Conservation (phyloP, 2,329 filamentous ascomycete species). For the Arthrobotrys entomopaga region DNA sequence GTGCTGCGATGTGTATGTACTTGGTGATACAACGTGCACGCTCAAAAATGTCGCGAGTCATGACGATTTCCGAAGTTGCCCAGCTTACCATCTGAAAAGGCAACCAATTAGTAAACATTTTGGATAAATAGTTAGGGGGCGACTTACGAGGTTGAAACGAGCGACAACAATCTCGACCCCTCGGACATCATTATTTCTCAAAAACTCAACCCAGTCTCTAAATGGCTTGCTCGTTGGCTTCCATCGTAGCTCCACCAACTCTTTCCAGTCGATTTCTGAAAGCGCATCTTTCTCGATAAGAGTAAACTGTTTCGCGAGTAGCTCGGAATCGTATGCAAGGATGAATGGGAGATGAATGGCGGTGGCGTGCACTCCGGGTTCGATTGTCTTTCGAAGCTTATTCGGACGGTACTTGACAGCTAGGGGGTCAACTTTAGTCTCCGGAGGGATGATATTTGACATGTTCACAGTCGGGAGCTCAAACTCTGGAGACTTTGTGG, state of each 20-base stretch:
- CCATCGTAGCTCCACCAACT: conserved; percentile 84
- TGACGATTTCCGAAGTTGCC: conserved; percentile 80
- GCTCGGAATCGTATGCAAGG: conserved; percentile 80
- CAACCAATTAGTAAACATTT: background rate
- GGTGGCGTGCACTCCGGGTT: conserved; percentile 56
- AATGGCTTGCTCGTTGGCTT: conserved; percentile 75
- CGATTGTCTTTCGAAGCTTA: conserved; percentile 37
- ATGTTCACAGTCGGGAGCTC: conserved; percentile 47
- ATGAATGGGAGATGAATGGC: conserved; percentile 79
- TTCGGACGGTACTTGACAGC: conserved; percentile 38
- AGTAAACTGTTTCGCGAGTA: conserved; percentile 83
- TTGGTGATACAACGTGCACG: conserved; percentile 81
- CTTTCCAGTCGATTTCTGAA: conserved; percentile 88
- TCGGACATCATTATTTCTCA: conserved; percentile 75
- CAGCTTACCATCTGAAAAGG: conserved; percentile 77
- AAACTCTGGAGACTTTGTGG: conserved; percentile 44
- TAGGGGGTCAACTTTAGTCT: conserved; percentile 50
- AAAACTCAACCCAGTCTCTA: conserved; percentile 83
- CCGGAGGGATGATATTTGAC: conserved; percentile 42
- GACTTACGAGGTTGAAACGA: conserved; percentile 75
- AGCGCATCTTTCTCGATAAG: conserved; percentile 86
- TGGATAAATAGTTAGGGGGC: background rate
- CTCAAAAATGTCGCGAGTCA: conserved; percentile 77
- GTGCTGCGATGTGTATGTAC: conserved; percentile 80
- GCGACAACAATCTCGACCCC: conserved; percentile 86